Base-by-base conservation (phyloP, 257 asterid genomes). In the Lycium ferocissimum region DNA sequence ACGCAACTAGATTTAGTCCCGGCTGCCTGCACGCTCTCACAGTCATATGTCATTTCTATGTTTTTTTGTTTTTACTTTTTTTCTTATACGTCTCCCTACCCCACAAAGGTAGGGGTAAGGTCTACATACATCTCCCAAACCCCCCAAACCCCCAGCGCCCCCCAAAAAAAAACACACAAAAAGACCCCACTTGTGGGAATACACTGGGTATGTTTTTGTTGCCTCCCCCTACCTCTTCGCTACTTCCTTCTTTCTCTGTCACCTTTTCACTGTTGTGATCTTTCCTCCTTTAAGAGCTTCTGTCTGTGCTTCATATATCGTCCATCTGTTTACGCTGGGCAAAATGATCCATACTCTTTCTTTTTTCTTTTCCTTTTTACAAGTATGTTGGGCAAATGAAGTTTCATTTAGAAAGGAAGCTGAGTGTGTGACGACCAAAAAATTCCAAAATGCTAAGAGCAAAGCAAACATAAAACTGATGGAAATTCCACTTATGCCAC, bases 271-370 rank as follows among this genome's bases (percentile, higher is more conserved):
- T 66, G 10, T 66, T 17, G n/a, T 33, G 43, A 66, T 7, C 40
- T 66, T 66, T 66, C 72, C 72, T 66, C 18, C 71, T 65, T 65
- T 65, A 26, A 65, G 71, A 65, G 71, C 40, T 65, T 65, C 71
- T 4, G 40, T 65, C 22, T 65, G 71, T 65, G 71, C 9, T 14
- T 13, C n/a, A 9, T 26, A 0, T 65, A 66, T 33, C n/a, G 45
- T 63, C 45, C n/a, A 66, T 12, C 1, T 33, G 72, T 12, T 12
- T 66, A 33, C n/a, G 4, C 72, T 66, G n/a, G 18, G 71, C 33
- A 26, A 63, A 65, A 65, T 65, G 71, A 65, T 65, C 40, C 70
- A 9, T 10, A 22, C 3, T 63, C 69, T 63, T 9, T 65, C 9
- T 65, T 65, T 63, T 65, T 65, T 12, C 40, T 35, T 63, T 9